A percentile compares a stretch with the other conserved stretches of the same genome.
phyloP scores from a whole-genome alignment of 768 basidiomycete species.

The Scleroderma citrinum region DNA sequence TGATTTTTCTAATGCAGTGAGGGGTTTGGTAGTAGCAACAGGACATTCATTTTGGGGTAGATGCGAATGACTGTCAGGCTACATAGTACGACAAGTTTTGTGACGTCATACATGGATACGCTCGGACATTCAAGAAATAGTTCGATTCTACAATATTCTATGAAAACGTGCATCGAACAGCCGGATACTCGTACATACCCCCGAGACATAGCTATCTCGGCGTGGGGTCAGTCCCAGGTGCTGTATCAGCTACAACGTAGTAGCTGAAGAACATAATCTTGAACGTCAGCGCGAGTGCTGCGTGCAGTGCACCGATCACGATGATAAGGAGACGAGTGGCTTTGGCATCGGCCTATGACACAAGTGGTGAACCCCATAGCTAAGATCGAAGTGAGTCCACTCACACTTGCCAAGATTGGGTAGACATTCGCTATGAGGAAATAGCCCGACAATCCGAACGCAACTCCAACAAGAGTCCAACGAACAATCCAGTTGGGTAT shows the following conservation, averaged over 20 bases:
- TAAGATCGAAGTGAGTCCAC: too few species aligned
- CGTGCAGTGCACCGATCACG: constrained; percentile 68
- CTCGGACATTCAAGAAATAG: background rate
- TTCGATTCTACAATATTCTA: background rate
- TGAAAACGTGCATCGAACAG: too few species aligned
- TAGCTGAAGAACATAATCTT: constrained; percentile 66
- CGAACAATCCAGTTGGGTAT: constrained; percentile 79
- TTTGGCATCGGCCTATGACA: constrained; percentile 75
- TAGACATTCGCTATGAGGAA: constrained; percentile 85
- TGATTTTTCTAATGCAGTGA: too few species aligned
- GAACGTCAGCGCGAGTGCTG: constrained; percentile 76
- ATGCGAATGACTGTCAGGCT: too few species aligned
- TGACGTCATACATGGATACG: too few species aligned
- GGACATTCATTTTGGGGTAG: too few species aligned
- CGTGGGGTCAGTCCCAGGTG: constrained; percentile 12
- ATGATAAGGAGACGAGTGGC: constrained; percentile 80
- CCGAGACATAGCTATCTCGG: background rate
- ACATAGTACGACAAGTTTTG: too few species aligned
- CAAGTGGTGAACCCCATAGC: too few species aligned
- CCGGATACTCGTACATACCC: too few species aligned
- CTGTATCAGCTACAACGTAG: constrained; percentile 40
- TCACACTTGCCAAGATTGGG: constrained; percentile 78
- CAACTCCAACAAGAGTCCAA: constrained; percentile 72
- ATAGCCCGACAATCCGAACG: constrained; percentile 76
- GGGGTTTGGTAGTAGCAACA: too few species aligned